Evolutionary conservation across 1,284 basidiomycete genomes (phyloP), one percentile per base, ranked within the genome.

Genomic region (Coniophora puteana): DNA sequence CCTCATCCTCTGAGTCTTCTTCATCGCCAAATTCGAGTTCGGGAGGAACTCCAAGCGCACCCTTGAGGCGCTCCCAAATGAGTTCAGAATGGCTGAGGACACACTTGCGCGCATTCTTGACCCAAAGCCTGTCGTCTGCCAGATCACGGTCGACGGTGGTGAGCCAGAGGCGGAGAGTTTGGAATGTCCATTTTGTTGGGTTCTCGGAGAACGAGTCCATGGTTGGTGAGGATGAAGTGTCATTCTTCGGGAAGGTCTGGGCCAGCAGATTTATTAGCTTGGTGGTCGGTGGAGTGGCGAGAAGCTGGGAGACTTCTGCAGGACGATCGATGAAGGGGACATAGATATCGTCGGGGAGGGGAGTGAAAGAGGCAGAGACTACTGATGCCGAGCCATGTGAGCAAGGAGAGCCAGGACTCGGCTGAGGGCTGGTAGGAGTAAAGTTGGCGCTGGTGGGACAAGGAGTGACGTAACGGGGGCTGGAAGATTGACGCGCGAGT

Each of bases 1-100:
- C 57, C 14, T 54, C 47, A 16, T 48, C 57, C 27, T 47, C 51
- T 5, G 41, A 41, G 22, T 45, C 41, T 12, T 62, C 61, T 10
- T 75, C 70, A 24, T 67, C 68, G 35, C 78, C 76, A 20, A 73
- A 53, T 49, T 89, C 86, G 8, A 89, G 67, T 51, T 89, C 86
- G 0, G 80, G 80, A 3, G 86, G 87, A 1, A 88, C 77, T 8
- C 87, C 87, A 2, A 90, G 64, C 0, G 83, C 84, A 24, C 80
- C 83, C 57, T 89, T 89, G 54, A 89, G 66, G 38, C 86, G 74
- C 58, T 89, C 87, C 86, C 86, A 90, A 45, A 89, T 81, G 37
- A 87, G 73, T 57, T 90, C 86, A 18, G 80, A 83, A 49, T 79
- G 80, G 14, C 71, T 61, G 14, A 83, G 65, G 51, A 90, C 72